phyloP scores from a whole-genome alignment of 352 stramenopile genomes.

The Plasmopara halstedii region DNA sequence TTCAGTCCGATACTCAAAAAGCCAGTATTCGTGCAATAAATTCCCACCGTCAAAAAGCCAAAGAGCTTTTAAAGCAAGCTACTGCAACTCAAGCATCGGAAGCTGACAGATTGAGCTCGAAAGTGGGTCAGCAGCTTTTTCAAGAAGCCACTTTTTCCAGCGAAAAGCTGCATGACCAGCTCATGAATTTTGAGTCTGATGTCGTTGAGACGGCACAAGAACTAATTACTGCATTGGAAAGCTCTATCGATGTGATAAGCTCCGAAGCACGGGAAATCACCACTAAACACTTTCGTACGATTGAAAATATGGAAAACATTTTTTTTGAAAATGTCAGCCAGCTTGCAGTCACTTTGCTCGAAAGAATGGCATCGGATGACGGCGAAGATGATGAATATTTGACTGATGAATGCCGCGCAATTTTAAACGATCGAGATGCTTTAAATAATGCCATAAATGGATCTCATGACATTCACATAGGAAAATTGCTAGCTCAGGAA shows the following conservation, averaged over 20 bases:
- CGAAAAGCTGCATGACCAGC: conserved; percentile 77
- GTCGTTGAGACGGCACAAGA: conserved; percentile 74
- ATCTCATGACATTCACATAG: conserved; percentile 89
- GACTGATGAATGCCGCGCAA: conserved; percentile 68
- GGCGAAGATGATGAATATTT: conserved; percentile 75
- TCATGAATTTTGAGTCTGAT: conserved; percentile 86
- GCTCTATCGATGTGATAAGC: conserved; percentile 52
- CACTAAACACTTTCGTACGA: conserved; percentile 80
- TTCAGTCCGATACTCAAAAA: conserved; percentile 58
- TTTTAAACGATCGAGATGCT: conserved; percentile 74
- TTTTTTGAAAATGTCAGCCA: conserved; percentile 87
- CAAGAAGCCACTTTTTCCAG: conserved; percentile 78
- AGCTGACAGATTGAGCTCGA: conserved; percentile 21
- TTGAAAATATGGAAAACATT: conserved; percentile 88
- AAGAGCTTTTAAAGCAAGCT: conserved; percentile 65
- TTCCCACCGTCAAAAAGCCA: conserved; percentile 62
- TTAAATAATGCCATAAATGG: conserved; percentile 85
- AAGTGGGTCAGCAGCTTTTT: conserved; percentile 58
- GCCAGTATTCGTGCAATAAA: conserved; percentile 78
- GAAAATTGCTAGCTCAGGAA: conserved; percentile 81
- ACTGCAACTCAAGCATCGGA: conserved; percentile 19
- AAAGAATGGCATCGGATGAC: conserved; percentile 70
- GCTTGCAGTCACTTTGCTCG: conserved; percentile 60
- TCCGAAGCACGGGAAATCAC: conserved; percentile 53
- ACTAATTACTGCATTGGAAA: conserved; percentile 51